Base-by-base conservation (phyloP, 1,284 basidiomycete genomes). In the Cystobasidium slooffiae region DNA sequence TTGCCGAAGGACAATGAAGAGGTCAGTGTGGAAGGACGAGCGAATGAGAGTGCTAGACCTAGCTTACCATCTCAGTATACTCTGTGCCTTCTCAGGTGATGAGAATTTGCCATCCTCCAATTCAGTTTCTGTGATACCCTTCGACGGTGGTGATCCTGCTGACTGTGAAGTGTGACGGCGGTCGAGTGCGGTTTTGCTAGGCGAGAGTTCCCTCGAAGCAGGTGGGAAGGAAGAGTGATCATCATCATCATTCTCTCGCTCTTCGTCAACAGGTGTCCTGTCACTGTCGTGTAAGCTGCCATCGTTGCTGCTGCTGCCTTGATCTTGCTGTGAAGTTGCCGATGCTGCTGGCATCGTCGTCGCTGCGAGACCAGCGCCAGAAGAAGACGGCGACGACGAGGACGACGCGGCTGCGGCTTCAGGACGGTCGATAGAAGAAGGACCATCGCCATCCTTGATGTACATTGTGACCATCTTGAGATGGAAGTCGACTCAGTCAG, bases 21-120 rank as follows among this genome's bases (percentile, higher is more conserved):
- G 10, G n/a, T 12, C 39, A 10, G 14, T n/a, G 22, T 20, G 43
- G 18, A 49, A 31, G 44, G 49, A 6, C 22, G 61, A 63, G 7
- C 24, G 31, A 1, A 65, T 9, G 63, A 3, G 2, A 47, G 39
- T 22, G 44, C 24, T 51, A 31, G 16, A 14, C 37, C 18, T 55
- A 31, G 31, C 69, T 72, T 22, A 72, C 69, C 69, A 63, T 55
- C 69, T 44, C 20, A 56, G 47, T 43, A 72, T 47, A 22, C 43
- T n/a, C 61, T 72, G 69, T 7, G 69, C 37, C 37, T 53, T 22
- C 10, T 72, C 69, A 41, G 69, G 69, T 0, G 64, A 37, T 9
- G 64, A 66, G 64, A 52, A 53, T 7, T 24, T 31, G 31, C 44
- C 61, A 16, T 63, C 61, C 22, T 49, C 61, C 3, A 63, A 16